Percentiles rank a stretch among this genome's conserved stretches.
Evolutionary conservation across 495 filamentous ascomycete genomes (phyloP).

Genomic region (Sporormia fimetaria): DNA sequence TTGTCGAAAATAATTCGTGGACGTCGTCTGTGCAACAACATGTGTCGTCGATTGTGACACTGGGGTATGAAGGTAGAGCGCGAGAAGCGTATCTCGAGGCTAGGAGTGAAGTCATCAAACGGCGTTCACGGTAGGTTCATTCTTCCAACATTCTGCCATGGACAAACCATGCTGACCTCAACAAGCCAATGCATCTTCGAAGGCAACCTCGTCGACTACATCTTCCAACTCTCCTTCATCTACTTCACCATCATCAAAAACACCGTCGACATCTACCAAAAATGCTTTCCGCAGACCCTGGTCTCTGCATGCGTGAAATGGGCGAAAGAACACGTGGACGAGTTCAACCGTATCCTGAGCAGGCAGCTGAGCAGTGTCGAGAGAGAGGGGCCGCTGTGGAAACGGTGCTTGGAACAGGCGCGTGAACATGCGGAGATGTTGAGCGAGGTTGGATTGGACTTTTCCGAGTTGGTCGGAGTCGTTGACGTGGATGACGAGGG

Average conservation of each 20-base stretch:
- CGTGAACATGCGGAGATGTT: constrained; percentile 70
- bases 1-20: constrained; percentile 63
- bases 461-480: constrained; percentile 54
- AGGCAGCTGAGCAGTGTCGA: constrained; percentile 76
- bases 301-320: constrained; percentile 90
- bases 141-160: neutral
- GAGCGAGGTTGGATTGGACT: constrained; percentile 80
- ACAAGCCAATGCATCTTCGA: constrained; percentile 82
- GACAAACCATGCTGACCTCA: no score
- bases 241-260: constrained; percentile 92
- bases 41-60: constrained; percentile 66
- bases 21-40: constrained; percentile 58
- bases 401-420: constrained; percentile 71
- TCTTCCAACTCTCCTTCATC: constrained; percentile 90
- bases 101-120: constrained; percentile 60
- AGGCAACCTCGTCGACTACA: constrained; percentile 80
- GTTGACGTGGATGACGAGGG: no score
- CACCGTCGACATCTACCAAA: constrained; percentile 76
- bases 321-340: constrained; percentile 85
- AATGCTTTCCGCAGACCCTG: constrained; percentile 75
- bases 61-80: constrained; percentile 84
- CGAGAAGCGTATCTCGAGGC: constrained; percentile 76
- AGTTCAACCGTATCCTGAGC: constrained; percentile 70
- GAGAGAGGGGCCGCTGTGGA: constrained; percentile 56
- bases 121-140: constrained; percentile 57